Base-by-base conservation (phyloP, 106 monocot species). In the Dendrobium chrysotoxum region DNA sequence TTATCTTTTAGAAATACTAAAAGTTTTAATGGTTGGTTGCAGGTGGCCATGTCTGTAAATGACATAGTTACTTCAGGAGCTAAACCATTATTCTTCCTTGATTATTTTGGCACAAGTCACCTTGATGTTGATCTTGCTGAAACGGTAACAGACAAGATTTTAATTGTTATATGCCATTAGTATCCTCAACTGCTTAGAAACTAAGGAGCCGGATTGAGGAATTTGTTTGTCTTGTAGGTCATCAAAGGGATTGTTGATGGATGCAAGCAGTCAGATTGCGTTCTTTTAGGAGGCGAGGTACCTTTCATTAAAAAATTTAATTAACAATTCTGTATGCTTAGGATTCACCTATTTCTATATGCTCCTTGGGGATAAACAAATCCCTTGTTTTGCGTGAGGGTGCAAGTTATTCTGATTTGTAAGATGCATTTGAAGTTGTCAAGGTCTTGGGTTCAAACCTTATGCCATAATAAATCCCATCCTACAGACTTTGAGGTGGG, bases 31-130 rank as follows among this genome's bases (percentile, higher is more conserved):
- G 35, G 13, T 53, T 78, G 26, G 75, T 61, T 53, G 38, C 70
- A 97, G 97, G 97, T 98, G 23, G 97, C 97, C 53, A 98, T 98
- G 97, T 95, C 94, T 80, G 97, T 98, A 35, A 98, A 98, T 85
- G 97, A 98, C 81, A 98, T 98, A 82, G 82, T 98, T 80, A 98
- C 97, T 26, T 98, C 92, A 80, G 97, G 97, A 72, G 97, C 97
- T 65, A 98, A 95, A 77, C 95, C 95, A 61, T 81, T 95, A 54
- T 95, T 95, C 82, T 95, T 95, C 77, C 89, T 95, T 72, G 97
- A 98, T 86, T 98, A 95, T 71, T 98, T 84, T 87, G 94, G 92
- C 13, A 98, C 97, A 9, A 92, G 94, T 80, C 79, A 86, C 58
- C 92, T 98, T 57, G 94, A 98, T 83, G 97, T 98, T 47, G 92